These are phyloP conservation scores for Lathyrus tuberosus DNA, from an alignment of 306 rosid genomes.

Conservation along the genomic window DNA sequence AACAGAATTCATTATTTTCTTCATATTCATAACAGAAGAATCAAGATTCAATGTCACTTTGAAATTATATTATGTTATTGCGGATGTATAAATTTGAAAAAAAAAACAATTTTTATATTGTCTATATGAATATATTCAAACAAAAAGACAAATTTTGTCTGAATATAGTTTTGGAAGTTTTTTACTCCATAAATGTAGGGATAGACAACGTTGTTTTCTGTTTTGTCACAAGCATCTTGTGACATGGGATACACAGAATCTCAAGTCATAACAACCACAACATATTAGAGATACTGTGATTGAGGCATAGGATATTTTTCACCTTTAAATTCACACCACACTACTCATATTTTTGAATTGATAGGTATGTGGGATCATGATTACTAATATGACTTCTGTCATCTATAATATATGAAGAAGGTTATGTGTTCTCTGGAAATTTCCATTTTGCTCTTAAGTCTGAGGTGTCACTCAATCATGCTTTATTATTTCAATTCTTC, in stretches of 20 bases:
- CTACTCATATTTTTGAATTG: constrained; percentile 1
- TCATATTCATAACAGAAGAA: constrained; percentile 28
- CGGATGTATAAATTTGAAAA: no score
- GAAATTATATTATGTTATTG: neutral
- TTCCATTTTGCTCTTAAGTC: no score
- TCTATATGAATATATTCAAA: neutral
- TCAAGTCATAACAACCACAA: neutral
- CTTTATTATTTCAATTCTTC: no score
- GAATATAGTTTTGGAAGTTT: neutral
- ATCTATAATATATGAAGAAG: no score
- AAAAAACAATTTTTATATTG: no score
- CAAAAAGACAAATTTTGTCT: neutral
- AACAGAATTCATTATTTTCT: constrained; percentile 32
- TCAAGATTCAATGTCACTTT: constrained; percentile 11
- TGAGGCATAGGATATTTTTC: constrained; percentile 24
- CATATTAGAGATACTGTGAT: neutral
- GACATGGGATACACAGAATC: neutral
- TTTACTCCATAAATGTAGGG: neutral
- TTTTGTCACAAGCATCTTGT: constrained; percentile 16
- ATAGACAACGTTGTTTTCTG: neutral
- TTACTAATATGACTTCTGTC: constrained; percentile 30
- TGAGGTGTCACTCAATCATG: no score
- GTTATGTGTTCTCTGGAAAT: no score
- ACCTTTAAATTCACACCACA: constrained; percentile 16
- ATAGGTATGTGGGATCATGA: constrained; percentile 23